These are phyloP conservation scores for Aphanoascus verrucosus DNA, from an alignment of 2,329 filamentous ascomycete genomes.

Conservation along the genomic window DNA sequence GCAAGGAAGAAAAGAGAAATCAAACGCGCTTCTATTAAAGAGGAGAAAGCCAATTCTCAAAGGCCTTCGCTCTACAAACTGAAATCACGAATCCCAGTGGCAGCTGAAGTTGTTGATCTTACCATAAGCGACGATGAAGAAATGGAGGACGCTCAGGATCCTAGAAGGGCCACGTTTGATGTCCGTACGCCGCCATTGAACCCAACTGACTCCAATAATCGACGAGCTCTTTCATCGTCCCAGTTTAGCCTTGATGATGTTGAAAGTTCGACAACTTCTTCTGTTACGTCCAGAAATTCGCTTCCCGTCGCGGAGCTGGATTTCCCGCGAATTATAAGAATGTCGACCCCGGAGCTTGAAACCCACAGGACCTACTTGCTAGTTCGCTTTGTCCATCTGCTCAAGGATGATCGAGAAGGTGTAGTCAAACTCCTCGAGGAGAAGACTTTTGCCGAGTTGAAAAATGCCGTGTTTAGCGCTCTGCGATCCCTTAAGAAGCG, in stretches of 20 bases:
- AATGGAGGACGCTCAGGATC: conserved; percentile 13
- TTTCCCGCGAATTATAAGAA: conserved; percentile 22
- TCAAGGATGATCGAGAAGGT: conserved; percentile 17
- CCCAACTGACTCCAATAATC: conserved; percentile 15
- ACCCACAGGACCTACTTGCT: conserved; percentile 26
- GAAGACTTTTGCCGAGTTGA: not conserved
- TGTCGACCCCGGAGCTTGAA: conserved; percentile 30
- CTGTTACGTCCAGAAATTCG: not conserved
- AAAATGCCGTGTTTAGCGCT: not conserved
- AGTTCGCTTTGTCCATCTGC: conserved; percentile 22
- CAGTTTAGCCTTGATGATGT: conserved; percentile 1
- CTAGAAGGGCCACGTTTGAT: conserved; percentile 12
- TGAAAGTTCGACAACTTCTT: not conserved
- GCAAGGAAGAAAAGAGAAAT: not conserved
- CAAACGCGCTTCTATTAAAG: not conserved
- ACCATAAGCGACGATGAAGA: conserved; percentile 20
- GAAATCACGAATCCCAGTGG: not conserved
- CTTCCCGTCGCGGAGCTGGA: conserved; percentile 20
- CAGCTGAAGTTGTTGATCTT: conserved; percentile 26
- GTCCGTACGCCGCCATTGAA: conserved; percentile 31
- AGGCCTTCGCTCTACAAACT: not conserved
- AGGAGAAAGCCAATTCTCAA: not conserved
- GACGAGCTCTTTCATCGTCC: not conserved
- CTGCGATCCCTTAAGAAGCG: not conserved
- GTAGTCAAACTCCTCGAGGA: not conserved